A percentile compares a stretch with the other conserved stretches of the same genome.
phyloP scores from a whole-genome alignment of 768 basidiomycete species.

The Suillus sp. region DNA sequence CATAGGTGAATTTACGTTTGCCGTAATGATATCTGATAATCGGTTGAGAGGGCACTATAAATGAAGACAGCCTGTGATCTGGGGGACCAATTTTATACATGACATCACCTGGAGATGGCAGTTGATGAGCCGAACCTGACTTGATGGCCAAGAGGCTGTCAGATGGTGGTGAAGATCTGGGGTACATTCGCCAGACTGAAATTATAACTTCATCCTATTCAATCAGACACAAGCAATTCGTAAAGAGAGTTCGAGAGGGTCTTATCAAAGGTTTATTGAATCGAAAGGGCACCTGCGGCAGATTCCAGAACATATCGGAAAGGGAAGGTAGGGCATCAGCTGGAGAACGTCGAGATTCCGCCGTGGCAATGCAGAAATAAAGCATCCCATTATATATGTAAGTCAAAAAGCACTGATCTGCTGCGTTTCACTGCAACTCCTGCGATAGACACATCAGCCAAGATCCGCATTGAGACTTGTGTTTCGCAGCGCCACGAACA shows the following conservation, averaged over 20 bases:
- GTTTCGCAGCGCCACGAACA: background rate
- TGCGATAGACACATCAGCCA: background rate
- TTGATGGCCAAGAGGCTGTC: background rate
- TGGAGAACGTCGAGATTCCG: background rate
- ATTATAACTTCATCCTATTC: background rate
- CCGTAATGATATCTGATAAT: background rate
- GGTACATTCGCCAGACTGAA: background rate
- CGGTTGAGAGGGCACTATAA: background rate
- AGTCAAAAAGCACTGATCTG: slow-evolving; percentile 1
- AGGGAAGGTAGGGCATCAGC: background rate
- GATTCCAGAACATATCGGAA: background rate
- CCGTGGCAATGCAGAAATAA: background rate
- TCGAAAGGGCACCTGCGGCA: background rate
- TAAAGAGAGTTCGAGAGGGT: background rate
- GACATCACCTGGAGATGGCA: background rate
- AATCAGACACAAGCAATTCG: background rate
- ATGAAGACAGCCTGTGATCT: background rate
- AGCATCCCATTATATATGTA: background rate
- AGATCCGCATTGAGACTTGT: background rate
- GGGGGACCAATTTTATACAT: background rate
- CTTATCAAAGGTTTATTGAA: background rate
- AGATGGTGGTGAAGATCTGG: background rate
- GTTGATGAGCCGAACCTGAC: background rate
- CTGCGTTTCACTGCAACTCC: background rate
- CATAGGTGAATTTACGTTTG: background rate